Conservation (phyloP, 148 eudicot species). For the Chenopodium album region DNA sequence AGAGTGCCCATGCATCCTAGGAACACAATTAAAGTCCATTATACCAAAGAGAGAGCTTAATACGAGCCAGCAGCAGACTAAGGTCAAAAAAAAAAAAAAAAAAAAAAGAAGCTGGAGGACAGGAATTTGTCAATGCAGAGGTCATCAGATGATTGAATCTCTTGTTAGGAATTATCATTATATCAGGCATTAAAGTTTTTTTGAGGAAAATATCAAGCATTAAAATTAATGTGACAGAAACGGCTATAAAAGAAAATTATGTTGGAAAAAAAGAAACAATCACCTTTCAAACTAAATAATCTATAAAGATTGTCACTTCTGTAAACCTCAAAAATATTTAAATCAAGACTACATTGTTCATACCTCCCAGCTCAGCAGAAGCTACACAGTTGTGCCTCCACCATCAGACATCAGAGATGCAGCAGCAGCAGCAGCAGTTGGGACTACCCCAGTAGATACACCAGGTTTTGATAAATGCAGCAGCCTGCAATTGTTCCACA, state of each 20-base stretch:
- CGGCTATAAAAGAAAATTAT: background rate
- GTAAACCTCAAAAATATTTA: background rate
- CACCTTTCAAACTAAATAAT: background rate
- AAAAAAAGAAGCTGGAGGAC: background rate
- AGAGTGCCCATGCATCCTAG: background rate
- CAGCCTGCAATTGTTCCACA: constrained; percentile 46
- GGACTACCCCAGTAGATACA: constrained; percentile 77
- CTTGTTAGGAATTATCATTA: background rate
- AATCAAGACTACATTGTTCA: background rate
- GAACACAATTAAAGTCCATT: background rate
- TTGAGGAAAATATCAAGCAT: too few species aligned
- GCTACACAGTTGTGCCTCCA: constrained; percentile 64
- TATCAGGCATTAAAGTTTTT: too few species aligned
- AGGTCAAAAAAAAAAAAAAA: too few species aligned
- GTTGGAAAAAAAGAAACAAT: background rate
- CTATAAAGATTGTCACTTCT: background rate
- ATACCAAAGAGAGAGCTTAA: background rate
- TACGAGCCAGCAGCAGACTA: background rate
- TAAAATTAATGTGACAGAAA: background rate
- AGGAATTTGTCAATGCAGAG: background rate
- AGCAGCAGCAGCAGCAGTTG: constrained; percentile 92
- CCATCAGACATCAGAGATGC: constrained; percentile 95
- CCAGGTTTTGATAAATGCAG: constrained; percentile 94
- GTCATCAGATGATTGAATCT: background rate
- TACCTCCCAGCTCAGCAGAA: constrained; percentile 12